These are phyloP conservation scores for Ophidiomyces ophidiicola DNA, from an alignment of 2,329 filamentous ascomycete species.

Conservation along the genomic window DNA sequence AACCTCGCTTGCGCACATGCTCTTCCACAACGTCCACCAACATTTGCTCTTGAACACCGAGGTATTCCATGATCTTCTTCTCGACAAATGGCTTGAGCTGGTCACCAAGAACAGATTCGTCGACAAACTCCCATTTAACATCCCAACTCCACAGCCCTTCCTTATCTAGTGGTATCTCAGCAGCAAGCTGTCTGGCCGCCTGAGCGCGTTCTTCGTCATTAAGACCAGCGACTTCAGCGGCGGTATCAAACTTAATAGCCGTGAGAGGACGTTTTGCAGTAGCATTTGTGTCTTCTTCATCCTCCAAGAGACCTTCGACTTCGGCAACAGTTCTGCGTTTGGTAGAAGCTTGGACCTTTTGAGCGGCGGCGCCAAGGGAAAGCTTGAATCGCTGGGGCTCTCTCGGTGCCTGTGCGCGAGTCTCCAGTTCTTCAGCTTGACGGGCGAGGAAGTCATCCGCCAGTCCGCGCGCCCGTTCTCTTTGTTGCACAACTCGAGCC, in stretches of 20 bases:
- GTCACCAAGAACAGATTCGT: conserved; percentile 65
- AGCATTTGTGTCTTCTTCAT: conserved; percentile 71
- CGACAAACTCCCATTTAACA: conserved; percentile 84
- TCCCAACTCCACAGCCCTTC: conserved; percentile 84
- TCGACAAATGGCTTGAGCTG: conserved; percentile 91
- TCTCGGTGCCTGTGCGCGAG: conserved; percentile 32
- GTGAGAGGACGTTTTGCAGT: conserved; percentile 62
- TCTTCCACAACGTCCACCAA: conserved; percentile 86
- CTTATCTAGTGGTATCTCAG: conserved; percentile 79
- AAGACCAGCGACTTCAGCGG: conserved; percentile 53
- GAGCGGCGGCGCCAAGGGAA: conserved; percentile 77
- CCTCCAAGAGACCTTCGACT: conserved; percentile 85
- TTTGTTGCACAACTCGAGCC: conserved; percentile 55
- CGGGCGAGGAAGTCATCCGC: conserved; percentile 83
- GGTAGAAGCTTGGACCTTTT: conserved; percentile 49
- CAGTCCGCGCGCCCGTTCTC: conserved; percentile 68
- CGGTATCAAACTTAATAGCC: conserved; percentile 68
- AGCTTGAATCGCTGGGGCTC: conserved; percentile 76
- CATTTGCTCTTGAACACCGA: conserved; percentile 93
- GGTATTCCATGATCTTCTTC: conserved; percentile 94
- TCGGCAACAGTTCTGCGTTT: conserved; percentile 75
- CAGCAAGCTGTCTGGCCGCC: conserved; percentile 67
- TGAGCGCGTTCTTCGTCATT: conserved; percentile 78
- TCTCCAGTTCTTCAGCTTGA: conserved; percentile 63
- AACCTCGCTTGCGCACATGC: conserved; percentile 62